Percentiles rank a stretch among this genome's conserved stretches.
phyloP scores from a whole-genome alignment of 805 yeast species.

The Metschnikowia amazonensis region DNA sequence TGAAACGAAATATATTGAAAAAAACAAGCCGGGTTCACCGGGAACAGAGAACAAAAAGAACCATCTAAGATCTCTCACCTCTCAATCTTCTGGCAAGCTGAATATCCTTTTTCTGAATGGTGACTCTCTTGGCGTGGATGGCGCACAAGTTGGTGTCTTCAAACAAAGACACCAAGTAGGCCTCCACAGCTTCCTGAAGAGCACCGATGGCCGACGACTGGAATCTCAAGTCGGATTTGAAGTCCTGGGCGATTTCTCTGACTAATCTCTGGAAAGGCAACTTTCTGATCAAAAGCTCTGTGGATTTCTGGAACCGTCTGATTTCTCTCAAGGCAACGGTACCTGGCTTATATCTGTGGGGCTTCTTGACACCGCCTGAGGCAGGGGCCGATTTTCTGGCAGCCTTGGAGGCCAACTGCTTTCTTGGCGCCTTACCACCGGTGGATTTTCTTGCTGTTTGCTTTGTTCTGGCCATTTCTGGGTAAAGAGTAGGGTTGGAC shows the following conservation, averaged over 20 bases:
- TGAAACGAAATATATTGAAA: not conserved
- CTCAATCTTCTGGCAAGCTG: conserved; percentile 97
- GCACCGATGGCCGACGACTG: conserved; percentile 98
- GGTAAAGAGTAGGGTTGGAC: not conserved
- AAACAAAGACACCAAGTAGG: conserved; percentile 90
- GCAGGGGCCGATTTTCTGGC: conserved; percentile 93
- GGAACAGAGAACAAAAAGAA: not conserved
- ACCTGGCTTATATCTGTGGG: conserved; percentile 97
- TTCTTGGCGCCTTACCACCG: conserved; percentile 96
- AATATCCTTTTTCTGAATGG: conserved; percentile 97
- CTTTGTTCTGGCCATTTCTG: conserved; percentile 81
- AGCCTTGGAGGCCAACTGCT: conserved; percentile 87
- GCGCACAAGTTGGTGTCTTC: conserved; percentile 99
- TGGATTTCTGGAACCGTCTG: conserved; percentile 95
- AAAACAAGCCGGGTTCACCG: conserved; percentile 1
- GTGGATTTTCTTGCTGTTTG: conserved; percentile 94
- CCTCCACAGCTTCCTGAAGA: conserved; percentile 97
- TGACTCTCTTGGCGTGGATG: conserved; percentile 97
- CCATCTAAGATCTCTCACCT: conserved; percentile 80
- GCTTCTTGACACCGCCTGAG: conserved; percentile 89
- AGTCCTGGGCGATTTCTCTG: conserved; percentile 92
- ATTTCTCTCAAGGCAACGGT: conserved; percentile 95
- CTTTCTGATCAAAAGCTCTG: conserved; percentile 92
- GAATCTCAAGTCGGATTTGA: conserved; percentile 91
- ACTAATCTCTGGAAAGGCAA: conserved; percentile 97